Conservation (phyloP, 2,329 filamentous ascomycete species). For the Aureobasidium sp. region DNA sequence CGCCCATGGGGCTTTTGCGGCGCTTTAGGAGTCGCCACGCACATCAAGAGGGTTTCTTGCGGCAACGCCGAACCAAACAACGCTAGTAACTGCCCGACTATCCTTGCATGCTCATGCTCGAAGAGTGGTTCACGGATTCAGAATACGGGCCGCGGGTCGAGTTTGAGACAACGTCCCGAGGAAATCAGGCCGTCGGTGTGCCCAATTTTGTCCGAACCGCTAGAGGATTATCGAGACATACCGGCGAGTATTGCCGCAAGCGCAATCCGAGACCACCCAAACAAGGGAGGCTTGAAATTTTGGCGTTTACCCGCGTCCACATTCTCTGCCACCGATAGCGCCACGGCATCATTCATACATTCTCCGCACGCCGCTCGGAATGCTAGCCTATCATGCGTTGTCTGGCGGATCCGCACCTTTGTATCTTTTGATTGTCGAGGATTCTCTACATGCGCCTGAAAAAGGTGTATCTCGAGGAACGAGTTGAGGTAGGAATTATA, state of each 20-base stretch:
- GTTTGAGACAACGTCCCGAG: background rate
- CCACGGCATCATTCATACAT: slow-evolving; percentile 7
- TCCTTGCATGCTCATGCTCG: background rate
- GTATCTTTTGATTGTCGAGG: background rate
- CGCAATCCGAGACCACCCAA: background rate
- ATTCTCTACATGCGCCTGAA: background rate
- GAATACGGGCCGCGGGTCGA: background rate
- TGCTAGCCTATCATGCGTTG: background rate
- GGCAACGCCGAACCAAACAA: background rate
- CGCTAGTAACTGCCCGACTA: background rate
- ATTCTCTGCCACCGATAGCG: background rate
- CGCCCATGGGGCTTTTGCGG: background rate
- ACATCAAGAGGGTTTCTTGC: background rate
- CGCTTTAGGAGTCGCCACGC: background rate
- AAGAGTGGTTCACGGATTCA: background rate
- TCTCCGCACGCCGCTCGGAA: slow-evolving; percentile 5
- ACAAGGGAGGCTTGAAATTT: background rate
- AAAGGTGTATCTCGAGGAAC: background rate
- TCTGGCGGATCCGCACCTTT: background rate
- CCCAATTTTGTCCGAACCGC: background rate
- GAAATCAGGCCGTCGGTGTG: background rate
- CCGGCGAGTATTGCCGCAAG: background rate
- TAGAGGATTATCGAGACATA: background rate
- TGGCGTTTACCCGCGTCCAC: slow-evolving; percentile 2
- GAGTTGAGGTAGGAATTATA: background rate